Base-by-base conservation (phyloP, 352 stramenopile species). In the Pythium vanterpoolii region DNA sequence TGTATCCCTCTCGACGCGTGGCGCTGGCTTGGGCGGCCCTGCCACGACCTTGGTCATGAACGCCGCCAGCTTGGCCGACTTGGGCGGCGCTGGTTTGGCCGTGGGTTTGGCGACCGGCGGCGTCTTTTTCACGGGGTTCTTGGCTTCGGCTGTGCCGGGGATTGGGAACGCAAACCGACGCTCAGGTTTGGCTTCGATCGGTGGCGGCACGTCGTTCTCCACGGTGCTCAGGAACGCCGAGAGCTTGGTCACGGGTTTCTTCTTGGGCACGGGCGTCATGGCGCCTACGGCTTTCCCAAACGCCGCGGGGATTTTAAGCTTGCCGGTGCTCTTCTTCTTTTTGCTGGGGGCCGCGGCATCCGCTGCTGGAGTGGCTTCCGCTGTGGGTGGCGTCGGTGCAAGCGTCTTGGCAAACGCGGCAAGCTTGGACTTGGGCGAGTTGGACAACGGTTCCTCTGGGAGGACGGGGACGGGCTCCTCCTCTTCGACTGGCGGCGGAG, bases 211-310 rank as follows among this genome's bases (percentile, higher is more conserved):
- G 3, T 64, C 40, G 5, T 75, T 36, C 65, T 86, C 73, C 3
- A 91, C 81, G 10, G 69, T 85, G 58, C 56, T 91, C 33, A 91
- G 47, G 56, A 91, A 91, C 6, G 76, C 76, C 6, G 81, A 76
- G 2, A 91, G 61, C 53, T 81, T 87, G 3, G 79, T 86, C 51
- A 67, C 46, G 16, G 16, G 43, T 44, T 62, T 57, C 49, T 71
- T 70, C 51, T 46, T 28, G 36, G 57, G 30, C 5, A 42, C 30
- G 18, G 56, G 36, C 23, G 45, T 43, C 1, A 45, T 19, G 19
- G 28, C 40, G 14, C 48, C 55, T 27, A 45, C 36, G 16, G 62
- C 51, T 26, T 57, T 66, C 11, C 60, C 58, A 31, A 77, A 77
- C 11, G 46, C 66, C 0, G 43, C 68, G 6, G 70, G 70, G 64